Base-by-base conservation (phyloP, 306 rosid species). In the Trifolium dubium region DNA sequence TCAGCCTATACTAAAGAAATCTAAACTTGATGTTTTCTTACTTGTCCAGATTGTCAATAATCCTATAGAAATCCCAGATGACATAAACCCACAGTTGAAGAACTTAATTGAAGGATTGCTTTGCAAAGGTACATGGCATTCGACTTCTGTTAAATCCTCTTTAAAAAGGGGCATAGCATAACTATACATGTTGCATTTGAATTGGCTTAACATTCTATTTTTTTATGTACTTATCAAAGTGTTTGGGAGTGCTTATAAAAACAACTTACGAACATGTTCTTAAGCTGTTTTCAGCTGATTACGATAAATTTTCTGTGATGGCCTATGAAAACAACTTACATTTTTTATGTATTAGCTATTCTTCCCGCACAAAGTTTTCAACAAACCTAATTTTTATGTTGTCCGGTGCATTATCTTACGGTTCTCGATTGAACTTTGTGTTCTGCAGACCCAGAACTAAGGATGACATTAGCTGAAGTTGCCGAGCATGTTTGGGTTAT, bases 21-120 rank as follows among this genome's bases (percentile, higher is more conserved):
- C 77, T 70, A 13, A 65, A 63, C 44, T 9, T 53, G 10, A 1
- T 69, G 63, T 35, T 71, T 53, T 80, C 35, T 67, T 67, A 64
- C 59, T 73, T 60, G 10, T 64, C 44, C 99, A 95, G 99, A 95
- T 95, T 69, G 97, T 95, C 80, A 82, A 89, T 73, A 88, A 88
- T 80, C 93, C 93, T 35, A 15, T 94, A 72, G 76, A 79, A 67
- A 84, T 95, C 29, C 97, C 99, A 1, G 86, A 86, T 68, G 88
- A 86, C 80, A 41, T 95, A 89, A 88, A 82, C 72, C 96, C 93
- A 5, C 80, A 71, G 63, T 76, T 95, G 75, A 95, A 82, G 84
- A 76, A 88, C 74, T 80, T 95, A 40, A 69, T 95, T 30, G 98
- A 90, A 83, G 99, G 99, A 72, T 85, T 95, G 79, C 96, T 95